A percentile compares a stretch with the other conserved stretches of the same genome.
phyloP scores from a whole-genome alignment of 2,329 filamentous ascomycete genomes.

The Xylaria sp. region DNA sequence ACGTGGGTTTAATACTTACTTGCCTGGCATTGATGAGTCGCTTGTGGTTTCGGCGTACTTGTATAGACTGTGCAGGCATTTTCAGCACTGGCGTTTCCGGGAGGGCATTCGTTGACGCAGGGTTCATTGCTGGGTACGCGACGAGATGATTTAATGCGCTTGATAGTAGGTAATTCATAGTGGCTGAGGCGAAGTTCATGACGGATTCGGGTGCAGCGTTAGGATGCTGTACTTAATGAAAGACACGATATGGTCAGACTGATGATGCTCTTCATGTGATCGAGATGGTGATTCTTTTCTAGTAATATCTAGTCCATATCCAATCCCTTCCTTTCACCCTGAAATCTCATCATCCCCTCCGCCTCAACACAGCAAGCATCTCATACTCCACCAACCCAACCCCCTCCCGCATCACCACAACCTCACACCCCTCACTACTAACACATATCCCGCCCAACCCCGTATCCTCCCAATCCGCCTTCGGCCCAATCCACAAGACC shows the following conservation, averaged over 20 bases:
- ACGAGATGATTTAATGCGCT: background rate
- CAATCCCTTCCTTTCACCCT: background rate
- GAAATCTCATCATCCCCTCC: background rate
- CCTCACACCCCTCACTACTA: slow-evolving; percentile 8
- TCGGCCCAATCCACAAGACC: slow-evolving; percentile 19
- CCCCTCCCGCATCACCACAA: slow-evolving; percentile 3
- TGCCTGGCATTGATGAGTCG: background rate
- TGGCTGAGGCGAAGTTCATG: too few species aligned
- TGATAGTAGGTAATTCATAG: background rate
- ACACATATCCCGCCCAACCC: background rate
- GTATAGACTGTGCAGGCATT: slow-evolving; percentile 17
- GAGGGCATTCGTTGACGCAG: background rate
- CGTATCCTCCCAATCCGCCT: slow-evolving; percentile 18
- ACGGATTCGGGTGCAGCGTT: too few species aligned
- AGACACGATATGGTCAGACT: too few species aligned
- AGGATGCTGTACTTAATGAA: too few species aligned
- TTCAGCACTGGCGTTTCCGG: slow-evolving; percentile 15
- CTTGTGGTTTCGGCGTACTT: slow-evolving; percentile 5
- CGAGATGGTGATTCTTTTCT: background rate
- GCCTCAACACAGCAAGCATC: slow-evolving; percentile 16
- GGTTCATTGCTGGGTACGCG: background rate
- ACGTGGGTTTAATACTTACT: background rate
- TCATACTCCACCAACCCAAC: slow-evolving; percentile 16
- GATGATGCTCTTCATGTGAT: too few species aligned
- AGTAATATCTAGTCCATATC: background rate